Evolutionary conservation across 176 grass and related monocot genomes (phyloP).

Genomic region (Cenchrus fungigraminus): DNA sequence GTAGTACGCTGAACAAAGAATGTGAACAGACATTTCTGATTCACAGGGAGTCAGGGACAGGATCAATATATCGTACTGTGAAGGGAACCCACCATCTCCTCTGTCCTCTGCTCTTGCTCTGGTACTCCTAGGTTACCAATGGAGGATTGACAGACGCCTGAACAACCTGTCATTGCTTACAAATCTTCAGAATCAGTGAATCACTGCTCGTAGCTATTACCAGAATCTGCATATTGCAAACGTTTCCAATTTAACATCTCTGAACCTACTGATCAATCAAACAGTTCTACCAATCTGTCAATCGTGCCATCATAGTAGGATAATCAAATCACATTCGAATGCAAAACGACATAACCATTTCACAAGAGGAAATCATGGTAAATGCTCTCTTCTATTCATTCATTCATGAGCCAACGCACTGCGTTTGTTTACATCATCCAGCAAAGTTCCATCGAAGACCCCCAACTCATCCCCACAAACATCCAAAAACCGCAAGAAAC

Average conservation of each 20-base stretch:
- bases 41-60: too few relatives aligned
- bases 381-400: not conserved
- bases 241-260: too few relatives aligned
- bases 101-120: too few relatives aligned
- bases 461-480: not conserved
- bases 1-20: not conserved
- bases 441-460: not conserved
- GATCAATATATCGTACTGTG: too few relatives aligned
- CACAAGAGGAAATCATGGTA: not conserved
- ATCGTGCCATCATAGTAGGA: not conserved
- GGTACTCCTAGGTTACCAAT: too few relatives aligned
- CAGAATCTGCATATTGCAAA: too few relatives aligned
- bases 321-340: not conserved
- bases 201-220: too few relatives aligned
- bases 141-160: not conserved
- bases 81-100: too few relatives aligned
- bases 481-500: conserved; percentile 27
- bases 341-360: not conserved
- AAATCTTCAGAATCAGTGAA: too few relatives aligned
- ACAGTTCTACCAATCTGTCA: not conserved
- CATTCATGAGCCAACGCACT: not conserved
- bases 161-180: too few relatives aligned
- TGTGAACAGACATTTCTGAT: too few relatives aligned
- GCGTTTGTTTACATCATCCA: conserved; percentile 8
- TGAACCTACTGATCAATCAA: too few relatives aligned